phyloP scores from a whole-genome alignment of 2,329 filamentous ascomycete species.

The Colletotrichum costaricense region DNA sequence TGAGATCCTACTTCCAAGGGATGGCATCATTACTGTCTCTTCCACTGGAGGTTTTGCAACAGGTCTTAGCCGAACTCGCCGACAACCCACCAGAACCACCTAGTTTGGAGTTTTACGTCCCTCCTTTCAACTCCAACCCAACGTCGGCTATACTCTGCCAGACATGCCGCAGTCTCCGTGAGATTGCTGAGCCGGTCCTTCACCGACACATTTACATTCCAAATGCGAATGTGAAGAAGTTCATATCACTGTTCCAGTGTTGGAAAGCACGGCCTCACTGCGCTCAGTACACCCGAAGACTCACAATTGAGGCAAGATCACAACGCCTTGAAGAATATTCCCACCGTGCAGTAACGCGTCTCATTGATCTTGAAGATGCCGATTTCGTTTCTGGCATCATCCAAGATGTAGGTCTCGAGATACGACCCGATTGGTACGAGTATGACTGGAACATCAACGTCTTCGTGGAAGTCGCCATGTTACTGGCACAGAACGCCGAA shows the following conservation, averaged over 20 bases:
- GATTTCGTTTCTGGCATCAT: background rate
- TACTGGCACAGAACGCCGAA: background rate
- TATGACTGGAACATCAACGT: conserved; percentile 17
- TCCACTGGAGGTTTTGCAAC: conserved; percentile 19
- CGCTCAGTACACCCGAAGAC: background rate
- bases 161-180: conserved; percentile 7
- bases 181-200: conserved; percentile 6
- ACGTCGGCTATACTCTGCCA: conserved; percentile 19
- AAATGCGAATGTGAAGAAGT: background rate
- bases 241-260: conserved; percentile 7
- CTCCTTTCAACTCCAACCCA: background rate
- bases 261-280: conserved; percentile 19
- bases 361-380: background rate
- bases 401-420: background rate
- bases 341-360: too few relatives aligned
- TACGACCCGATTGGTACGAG: conserved; percentile 18
- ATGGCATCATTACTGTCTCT: conserved; percentile 21
- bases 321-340: background rate
- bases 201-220: conserved; percentile 11
- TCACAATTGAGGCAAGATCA: conserved; percentile 10
- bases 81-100: background rate
- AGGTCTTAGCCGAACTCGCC: conserved; percentile 1
- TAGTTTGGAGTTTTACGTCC: background rate
- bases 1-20: background rate
- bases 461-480: conserved; percentile 16